Evolutionary conservation across 495 filamentous ascomycete species (phyloP), one percentile per base, ranked within the genome.

Genomic region (Penicillium samsonianum): DNA sequence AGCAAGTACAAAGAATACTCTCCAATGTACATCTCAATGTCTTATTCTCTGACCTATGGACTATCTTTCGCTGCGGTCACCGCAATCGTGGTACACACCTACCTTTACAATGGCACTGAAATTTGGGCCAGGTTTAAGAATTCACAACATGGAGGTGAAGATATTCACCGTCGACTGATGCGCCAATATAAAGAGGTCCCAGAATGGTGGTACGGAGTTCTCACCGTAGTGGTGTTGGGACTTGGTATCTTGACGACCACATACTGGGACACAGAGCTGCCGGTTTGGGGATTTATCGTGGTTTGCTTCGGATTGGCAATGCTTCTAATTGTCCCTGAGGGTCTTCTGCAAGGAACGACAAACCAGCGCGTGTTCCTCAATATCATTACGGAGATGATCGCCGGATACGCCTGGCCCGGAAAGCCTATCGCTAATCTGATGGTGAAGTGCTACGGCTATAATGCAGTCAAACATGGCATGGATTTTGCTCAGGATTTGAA

Each of bases 351-450:
- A 82, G 90, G 88, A 8, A 90, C 91, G 50, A 91, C 90, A 9
- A 93, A 93, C 64, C 60, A 63, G 23, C 53, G 63, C 1, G 50
- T 65, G 58, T 85, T 81, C 64, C 85, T 90, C 62, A 92, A 89
- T 67, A 79, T 91, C 10, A 86, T 90, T 55, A 65, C 89, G 66
- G 90, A 93, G 68, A 76, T 92, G 41, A 87, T 92, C 54, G 89
- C 87, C n/a, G 90, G 90, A 35, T 81, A 78, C 40, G 69, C 87
- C 10, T 92, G 91, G 67, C 89, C 90, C 4, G 90, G 90, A 12
- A 86, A 87, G 23, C 89, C 90, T 2, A 85, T 94, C 10, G 90
- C 89, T 30, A 92, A 92, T 65, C 91, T 92, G 86, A 88, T 92
- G 41, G 91, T 92, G 62, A 87, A 90, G 23, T 91, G 86, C 0